phyloP scores from a whole-genome alignment of 768 basidiomycete genomes.

The Tulasnella sp. region DNA sequence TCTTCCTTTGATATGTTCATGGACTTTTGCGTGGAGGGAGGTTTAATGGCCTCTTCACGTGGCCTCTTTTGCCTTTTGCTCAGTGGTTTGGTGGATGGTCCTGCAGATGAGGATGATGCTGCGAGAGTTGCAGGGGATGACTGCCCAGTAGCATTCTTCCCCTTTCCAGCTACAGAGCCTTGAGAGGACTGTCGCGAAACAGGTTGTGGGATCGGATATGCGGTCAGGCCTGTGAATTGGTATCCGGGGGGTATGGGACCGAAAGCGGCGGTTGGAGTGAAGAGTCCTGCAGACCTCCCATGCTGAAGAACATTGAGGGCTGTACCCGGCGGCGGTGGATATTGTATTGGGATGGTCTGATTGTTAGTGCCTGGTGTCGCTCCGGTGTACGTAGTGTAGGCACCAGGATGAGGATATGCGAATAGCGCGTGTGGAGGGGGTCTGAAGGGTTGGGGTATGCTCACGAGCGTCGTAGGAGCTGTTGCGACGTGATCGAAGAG shows the following conservation, averaged over 20 bases:
- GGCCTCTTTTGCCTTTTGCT: too few species aligned
- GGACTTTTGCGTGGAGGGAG: too few species aligned
- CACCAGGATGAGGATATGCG: not conserved
- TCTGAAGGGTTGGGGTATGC: constrained; percentile 15
- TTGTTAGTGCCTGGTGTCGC: not conserved
- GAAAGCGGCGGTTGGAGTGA: constrained; percentile 11
- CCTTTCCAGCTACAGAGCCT: not conserved
- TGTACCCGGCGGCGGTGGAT: constrained; percentile 10
- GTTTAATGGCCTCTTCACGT: too few species aligned
- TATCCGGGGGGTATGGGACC: constrained; percentile 7
- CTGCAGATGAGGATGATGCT: not conserved
- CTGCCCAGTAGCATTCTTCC: not conserved
- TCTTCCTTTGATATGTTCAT: too few species aligned
- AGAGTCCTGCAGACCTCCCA: constrained; percentile 6
- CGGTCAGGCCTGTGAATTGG: constrained; percentile 3
- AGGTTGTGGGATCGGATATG: constrained; percentile 7
- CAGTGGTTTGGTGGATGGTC: not conserved
- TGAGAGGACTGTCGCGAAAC: not conserved
- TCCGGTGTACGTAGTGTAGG: not conserved
- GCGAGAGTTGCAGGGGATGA: not conserved
- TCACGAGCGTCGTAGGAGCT: constrained; percentile 48
- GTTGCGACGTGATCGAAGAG: constrained; percentile 83
- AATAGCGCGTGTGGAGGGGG: constrained; percentile 4
- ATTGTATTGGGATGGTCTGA: constrained; percentile 4
- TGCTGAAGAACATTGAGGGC: constrained; percentile 13